Base-by-base conservation (phyloP, 176 grass and related monocot species). In the Bolboschoenus planiculmis region DNA sequence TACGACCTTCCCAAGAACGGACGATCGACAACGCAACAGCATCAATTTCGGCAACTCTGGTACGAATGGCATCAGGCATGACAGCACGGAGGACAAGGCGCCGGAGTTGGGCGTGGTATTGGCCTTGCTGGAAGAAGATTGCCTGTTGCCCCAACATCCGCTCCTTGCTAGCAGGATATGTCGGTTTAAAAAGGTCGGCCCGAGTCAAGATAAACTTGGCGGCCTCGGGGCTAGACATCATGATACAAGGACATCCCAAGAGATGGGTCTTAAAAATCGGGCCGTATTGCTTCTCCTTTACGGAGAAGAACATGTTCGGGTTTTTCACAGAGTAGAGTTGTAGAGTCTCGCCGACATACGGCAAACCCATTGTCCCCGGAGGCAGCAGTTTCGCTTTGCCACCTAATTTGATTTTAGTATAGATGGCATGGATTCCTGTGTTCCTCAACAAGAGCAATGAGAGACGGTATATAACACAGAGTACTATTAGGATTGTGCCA, bases 161-260 rank as follows among this genome's bases (percentile, higher is more conserved):
- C 89, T 99, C 97, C 89, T 99, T 99, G 91, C 97, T 99, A 3
- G 86, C 89, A n/a, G 97, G 97, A 90, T 88, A 99, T 29, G 91
- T 96, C 29, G 97, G 97, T 78, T 96, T 99, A 87, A 99, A 99
- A 23, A 93, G 87, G 80, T 96, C 88, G 31, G 97, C 90, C 87
- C 85, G 91, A 29, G 89, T 99, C 20, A 99, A 88, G 73, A 99
- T 90, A 86, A 99, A 99, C 63, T 84, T 83, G 36, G 97, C 97
- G 30, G 97, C 97, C 87, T 99, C 97, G 6, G 97, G 92, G 86
- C 93, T 95, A n/a, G 97, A 96, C 93, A 99, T 88, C 97, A 99
- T 99, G 34, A 99, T 88, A 80, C 97, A 95, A 81, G 97, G 93
- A 87, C 89, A 99, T 0, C 97, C 97, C 36, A 99, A 84, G 81